These are phyloP conservation scores for Spathaspora sp. DNA, from an alignment of 805 yeast species.

Conservation along the genomic window DNA sequence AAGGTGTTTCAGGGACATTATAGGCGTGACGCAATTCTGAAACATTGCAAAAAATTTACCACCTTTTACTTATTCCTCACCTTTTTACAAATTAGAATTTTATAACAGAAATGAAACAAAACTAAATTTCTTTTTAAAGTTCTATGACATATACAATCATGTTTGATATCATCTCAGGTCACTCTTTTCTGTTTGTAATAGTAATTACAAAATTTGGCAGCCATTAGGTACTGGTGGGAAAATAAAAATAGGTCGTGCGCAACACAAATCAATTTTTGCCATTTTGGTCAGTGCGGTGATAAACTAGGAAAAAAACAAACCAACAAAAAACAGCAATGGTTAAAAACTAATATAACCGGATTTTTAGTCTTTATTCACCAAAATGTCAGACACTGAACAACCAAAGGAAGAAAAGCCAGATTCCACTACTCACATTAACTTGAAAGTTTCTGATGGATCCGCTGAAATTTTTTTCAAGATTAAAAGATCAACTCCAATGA, in stretches of 20 bases:
- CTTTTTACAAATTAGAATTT: not conserved
- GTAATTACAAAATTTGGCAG: not conserved
- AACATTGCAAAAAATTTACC: not conserved
- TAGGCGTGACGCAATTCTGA: not conserved
- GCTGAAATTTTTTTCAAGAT: conserved; percentile 95
- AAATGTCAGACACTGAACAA: conserved; percentile 19
- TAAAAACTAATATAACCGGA: not conserved
- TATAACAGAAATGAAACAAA: not conserved
- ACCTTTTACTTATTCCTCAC: not conserved
- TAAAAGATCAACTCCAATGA: conserved; percentile 86
- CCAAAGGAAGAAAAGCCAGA: conserved; percentile 47
- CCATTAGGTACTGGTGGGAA: not conserved
- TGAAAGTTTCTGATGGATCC: conserved; percentile 90
- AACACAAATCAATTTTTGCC: not conserved
- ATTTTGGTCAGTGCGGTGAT: not conserved
- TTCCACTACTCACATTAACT: conserved; percentile 70
- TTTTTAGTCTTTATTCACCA: not conserved
- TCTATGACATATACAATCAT: too few species aligned
- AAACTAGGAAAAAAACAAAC: not conserved
- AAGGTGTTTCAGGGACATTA: not conserved
- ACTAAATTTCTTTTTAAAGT: too few species aligned
- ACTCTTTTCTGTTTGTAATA: not conserved
- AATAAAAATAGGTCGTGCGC: not conserved
- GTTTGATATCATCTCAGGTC: too few species aligned
- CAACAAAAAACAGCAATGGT: not conserved